Evolutionary conservation across 257 asterid genomes (phyloP), one percentile per base, ranked within the genome.

Genomic region (Petunia axillaris): DNA sequence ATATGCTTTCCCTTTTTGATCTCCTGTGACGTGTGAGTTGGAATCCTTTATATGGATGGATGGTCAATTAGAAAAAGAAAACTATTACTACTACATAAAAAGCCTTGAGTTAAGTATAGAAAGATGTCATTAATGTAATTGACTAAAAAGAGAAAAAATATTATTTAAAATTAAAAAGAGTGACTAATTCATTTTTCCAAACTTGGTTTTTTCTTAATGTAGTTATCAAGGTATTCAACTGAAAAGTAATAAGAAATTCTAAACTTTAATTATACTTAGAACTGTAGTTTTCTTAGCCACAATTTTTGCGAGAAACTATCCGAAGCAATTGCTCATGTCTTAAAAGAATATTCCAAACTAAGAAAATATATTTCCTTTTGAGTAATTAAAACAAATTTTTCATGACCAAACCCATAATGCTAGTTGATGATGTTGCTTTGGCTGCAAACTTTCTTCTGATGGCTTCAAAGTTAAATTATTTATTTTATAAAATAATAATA

Each of bases 351-450:
- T 25, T 38, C 25, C 57, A 9, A 41, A 41, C 4, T 2, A 40
- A 40, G 37, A 40, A 6, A 66, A 67, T n/a, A 41, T 14, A 40
- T 7, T 13, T 67, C 15, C 4, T 8, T 54, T 67, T 41, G 39
- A 50, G 55, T 1, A 50, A 50, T 50, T 13, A 50, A 50, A 50
- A 13, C 55, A 10, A 8, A 50, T 50, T 50, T 25, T 50, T 50
- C 55, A 4, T 13, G 14, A 50, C 3, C 39, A 67, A n/a, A 46
- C 39, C 53, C 39, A 41, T 67, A n/a, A 41, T 67, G 55, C 39
- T 67, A 67, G 57, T 68, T 15, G 40, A 6, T 68, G 58, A 6
- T 68, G 58, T 68, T 44, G 58, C 76, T 68, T 68, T 68, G 57
- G 41, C 4, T 68, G 40, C 57, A 44, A 68, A 68, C 76, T 68